A percentile compares a stretch with the other conserved stretches of the same genome.
These are phyloP conservation scores for Condylostoma magnum DNA, from an alignment of 169 alveolate species.

Conservation along the genomic window DNA sequence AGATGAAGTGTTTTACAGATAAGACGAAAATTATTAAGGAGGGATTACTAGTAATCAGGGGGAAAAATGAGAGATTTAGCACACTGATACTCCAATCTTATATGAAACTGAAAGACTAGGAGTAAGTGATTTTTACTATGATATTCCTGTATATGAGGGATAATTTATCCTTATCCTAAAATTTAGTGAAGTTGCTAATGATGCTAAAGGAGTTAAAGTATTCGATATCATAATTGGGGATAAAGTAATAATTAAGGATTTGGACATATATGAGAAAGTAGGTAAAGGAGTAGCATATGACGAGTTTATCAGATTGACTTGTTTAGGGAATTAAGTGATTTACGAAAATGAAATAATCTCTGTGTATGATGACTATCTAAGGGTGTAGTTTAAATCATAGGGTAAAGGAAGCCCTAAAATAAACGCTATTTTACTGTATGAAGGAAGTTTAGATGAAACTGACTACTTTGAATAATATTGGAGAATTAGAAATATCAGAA, in stretches of 20 bases:
- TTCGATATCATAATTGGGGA: conserved; percentile 39
- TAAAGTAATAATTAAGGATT: conserved; percentile 23
- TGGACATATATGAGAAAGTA: conserved; percentile 44
- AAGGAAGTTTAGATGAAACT: conserved; percentile 43
- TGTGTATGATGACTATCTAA: conserved; percentile 35
- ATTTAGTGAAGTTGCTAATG: conserved; percentile 47
- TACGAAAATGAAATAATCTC: conserved; percentile 33
- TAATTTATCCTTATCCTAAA: conserved; percentile 38
- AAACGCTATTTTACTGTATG: conserved; percentile 39
- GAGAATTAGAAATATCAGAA: conserved; percentile 31
- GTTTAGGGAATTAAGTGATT: conserved; percentile 22
- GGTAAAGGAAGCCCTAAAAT: conserved; percentile 47
- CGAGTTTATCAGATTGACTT: conserved; percentile 43
- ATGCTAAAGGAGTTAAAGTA: conserved; percentile 31
- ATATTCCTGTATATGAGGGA: conserved; percentile 31
- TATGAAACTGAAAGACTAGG: conserved; percentile 7
- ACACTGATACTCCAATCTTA: not conserved
- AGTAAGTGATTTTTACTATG: not conserved
- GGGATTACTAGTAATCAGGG: conserved; percentile 8
- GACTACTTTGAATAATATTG: conserved; percentile 33
- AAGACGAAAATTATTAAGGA: not conserved
- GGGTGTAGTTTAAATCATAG: conserved; percentile 38
- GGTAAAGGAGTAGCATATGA: conserved; percentile 48
- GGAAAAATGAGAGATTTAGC: not conserved
- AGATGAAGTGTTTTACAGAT: not conserved